These are phyloP conservation scores for Smithsoniella earleae DNA, from an alignment of 163 green algal genomes.

Conservation along the genomic window DNA sequence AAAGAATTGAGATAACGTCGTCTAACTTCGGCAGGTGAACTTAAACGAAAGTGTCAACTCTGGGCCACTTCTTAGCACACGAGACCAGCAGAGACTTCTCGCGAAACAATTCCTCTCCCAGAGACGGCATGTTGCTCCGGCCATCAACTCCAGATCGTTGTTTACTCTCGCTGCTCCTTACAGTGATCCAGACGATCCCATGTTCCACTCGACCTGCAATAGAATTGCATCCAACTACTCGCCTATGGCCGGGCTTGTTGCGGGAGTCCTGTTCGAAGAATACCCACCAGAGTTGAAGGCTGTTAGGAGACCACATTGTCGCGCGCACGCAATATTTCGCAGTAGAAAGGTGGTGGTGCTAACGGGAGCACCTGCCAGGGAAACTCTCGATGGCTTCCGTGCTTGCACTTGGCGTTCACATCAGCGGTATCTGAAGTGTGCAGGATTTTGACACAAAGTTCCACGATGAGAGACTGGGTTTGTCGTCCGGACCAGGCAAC, in stretches of 20 bases:
- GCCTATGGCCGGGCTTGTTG: constrained; percentile 38
- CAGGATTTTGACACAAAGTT: no score
- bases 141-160: constrained; percentile 57
- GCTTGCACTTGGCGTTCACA: background rate
- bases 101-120: constrained; percentile 43
- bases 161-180: constrained; percentile 59
- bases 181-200: constrained; percentile 55
- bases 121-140: constrained; percentile 49
- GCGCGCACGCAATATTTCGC: background rate
- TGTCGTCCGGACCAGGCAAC: no score
- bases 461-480: no score
- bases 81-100: background rate
- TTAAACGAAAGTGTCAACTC: constrained; percentile 14
- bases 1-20: no score
- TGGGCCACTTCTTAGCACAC: background rate
- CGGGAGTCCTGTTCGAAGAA: constrained; percentile 51
- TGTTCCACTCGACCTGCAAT: constrained; percentile 59
- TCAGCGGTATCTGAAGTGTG: no score
- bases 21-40: constrained; percentile 11
- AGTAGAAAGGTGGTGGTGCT: background rate
- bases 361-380: no score
- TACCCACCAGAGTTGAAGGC: constrained; percentile 6
- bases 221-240: constrained; percentile 57
- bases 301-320: background rate
- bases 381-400: background rate